Evolutionary conservation across 371 early-diverging fungal genomes (phyloP).

Genomic region (Lichtheimia corymbifera): DNA sequence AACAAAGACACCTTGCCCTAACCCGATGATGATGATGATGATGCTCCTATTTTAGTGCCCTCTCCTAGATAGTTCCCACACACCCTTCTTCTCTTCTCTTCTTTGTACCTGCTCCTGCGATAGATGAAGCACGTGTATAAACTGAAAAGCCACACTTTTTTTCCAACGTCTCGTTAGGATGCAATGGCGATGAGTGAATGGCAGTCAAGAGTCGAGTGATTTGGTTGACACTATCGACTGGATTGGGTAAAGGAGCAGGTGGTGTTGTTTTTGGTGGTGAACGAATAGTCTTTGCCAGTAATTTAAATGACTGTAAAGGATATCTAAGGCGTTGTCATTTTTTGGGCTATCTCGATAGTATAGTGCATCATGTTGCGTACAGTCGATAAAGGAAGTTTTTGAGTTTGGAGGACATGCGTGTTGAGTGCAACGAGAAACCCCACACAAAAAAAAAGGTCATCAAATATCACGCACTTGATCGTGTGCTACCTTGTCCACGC

Average conservation of each 20-base stretch:
- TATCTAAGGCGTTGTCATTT: conserved; percentile 7
- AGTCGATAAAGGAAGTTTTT: background rate
- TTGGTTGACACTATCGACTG: conserved; percentile 1
- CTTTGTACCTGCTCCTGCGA: conserved; percentile 9
- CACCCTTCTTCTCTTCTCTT: background rate
- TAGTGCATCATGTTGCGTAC: background rate
- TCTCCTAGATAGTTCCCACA: background rate
- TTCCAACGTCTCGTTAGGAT: background rate
- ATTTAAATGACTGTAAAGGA: conserved; percentile 13
- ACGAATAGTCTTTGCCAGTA: conserved; percentile 12
- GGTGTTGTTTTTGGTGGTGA: conserved; percentile 5
- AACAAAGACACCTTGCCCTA: conserved; percentile 6
- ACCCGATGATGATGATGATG: too few relatives aligned
- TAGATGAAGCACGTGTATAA: conserved; percentile 6
- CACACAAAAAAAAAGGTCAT: too few relatives aligned
- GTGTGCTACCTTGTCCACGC: too few relatives aligned
- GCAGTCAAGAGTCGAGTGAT: background rate
- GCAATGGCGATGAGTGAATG: background rate
- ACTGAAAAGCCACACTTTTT: conserved; percentile 4
- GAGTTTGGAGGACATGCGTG: too few relatives aligned
- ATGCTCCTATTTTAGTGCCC: too few relatives aligned
- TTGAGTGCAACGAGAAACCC: too few relatives aligned
- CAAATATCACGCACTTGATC: too few relatives aligned
- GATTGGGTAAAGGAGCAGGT: background rate
- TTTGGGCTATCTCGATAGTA: background rate